Evolutionary conservation across 352 stramenopile species (phyloP).

Genomic region (Peronospora destructor): DNA sequence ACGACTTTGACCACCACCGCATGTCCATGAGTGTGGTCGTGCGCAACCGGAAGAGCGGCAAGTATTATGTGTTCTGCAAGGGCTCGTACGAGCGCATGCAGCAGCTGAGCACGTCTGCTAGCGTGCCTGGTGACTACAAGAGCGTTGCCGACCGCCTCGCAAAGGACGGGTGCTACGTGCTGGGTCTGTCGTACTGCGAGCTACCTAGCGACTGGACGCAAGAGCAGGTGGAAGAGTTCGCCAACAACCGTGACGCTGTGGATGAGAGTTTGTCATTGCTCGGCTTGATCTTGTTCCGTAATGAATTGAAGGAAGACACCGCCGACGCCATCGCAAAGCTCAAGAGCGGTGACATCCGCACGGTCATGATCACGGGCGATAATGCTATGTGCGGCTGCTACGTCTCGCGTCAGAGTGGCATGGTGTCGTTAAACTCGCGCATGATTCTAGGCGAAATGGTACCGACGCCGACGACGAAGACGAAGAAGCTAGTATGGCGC

Average conservation of each 20-base stretch:
- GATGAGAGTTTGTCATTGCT: slow-evolving; percentile 63
- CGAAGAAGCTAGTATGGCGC: slow-evolving; percentile 35
- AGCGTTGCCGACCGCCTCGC: slow-evolving; percentile 26
- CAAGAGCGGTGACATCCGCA: slow-evolving; percentile 48
- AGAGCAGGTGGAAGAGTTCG: slow-evolving; percentile 16
- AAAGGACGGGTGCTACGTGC: slow-evolving; percentile 68
- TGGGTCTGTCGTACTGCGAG: slow-evolving; percentile 46
- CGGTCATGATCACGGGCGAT: slow-evolving; percentile 81
- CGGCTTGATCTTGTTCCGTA: slow-evolving; percentile 79
- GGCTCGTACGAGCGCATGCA: slow-evolving; percentile 80
- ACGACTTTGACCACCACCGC: slow-evolving; percentile 88
- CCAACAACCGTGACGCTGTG: slow-evolving; percentile 48
- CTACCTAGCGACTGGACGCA: slow-evolving; percentile 28
- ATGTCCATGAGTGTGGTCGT: slow-evolving; percentile 90
- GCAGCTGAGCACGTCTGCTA: slow-evolving; percentile 33
- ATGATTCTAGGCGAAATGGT: slow-evolving; percentile 36
- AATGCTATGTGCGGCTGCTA: slow-evolving; percentile 52
- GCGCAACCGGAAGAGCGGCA: slow-evolving; percentile 41
- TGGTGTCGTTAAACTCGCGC: slow-evolving; percentile 24
- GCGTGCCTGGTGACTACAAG: slow-evolving; percentile 57
- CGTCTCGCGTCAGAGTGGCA: slow-evolving; percentile 39
- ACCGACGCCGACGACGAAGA: slow-evolving; percentile 26
- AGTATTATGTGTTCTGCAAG: slow-evolving; percentile 82
- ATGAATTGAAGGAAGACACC: slow-evolving; percentile 71
- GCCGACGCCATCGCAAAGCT: slow-evolving; percentile 53